Base-by-base conservation (phyloP, 78 protist species). In the Isochrysis galbana region DNA sequence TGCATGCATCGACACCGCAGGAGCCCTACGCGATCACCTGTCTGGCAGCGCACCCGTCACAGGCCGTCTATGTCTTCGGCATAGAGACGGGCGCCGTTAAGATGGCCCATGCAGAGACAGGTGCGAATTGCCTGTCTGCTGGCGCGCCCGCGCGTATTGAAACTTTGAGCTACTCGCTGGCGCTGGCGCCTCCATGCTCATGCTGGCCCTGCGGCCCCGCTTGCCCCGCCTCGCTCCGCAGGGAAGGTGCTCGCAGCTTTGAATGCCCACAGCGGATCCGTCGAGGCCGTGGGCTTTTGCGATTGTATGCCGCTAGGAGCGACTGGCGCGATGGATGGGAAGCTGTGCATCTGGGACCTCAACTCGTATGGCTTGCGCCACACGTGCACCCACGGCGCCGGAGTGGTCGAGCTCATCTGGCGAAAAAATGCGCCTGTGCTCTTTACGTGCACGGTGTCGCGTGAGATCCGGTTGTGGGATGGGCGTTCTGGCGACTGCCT, bases 301-400 rank as follows among this genome's bases (percentile, higher is more conserved):
- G 80, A 23, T 0, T 0, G 45, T 51, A 2, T 87, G 32, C 36
- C 38, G 77, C 74, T 87, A 32, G 91, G 77, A 0, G 91, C 91
- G 32, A 19, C 77, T 17, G 72, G 39, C 45, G 91, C 47, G n/a
- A 51, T 54, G 46, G 91, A 87, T 45, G 74, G 91, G 38, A 3
- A 4, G 77, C 72, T 87, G n/a, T 55, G 69, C 74, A 36, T 87
- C 46, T 87, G 91, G 91, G 91, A 87, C 74, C 41, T 51, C 38
- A 36, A 2, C 47, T 25, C 70, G 38, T 39, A 39, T 51, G 2
- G 38, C n/a, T 51, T 54, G 38, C 91, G 91, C 26, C 74, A 47
- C 77, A 22, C 11, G 17, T 54, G 42, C 80, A 2, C n/a, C 21
- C 91, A 87, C 46, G n/a, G 51, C 25, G 91, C 41, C 32, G 74